Evolutionary conservation across 2,329 filamentous ascomycete species (phyloP), one percentile per base, ranked within the genome.

Genomic region (Fusarium illudens): DNA sequence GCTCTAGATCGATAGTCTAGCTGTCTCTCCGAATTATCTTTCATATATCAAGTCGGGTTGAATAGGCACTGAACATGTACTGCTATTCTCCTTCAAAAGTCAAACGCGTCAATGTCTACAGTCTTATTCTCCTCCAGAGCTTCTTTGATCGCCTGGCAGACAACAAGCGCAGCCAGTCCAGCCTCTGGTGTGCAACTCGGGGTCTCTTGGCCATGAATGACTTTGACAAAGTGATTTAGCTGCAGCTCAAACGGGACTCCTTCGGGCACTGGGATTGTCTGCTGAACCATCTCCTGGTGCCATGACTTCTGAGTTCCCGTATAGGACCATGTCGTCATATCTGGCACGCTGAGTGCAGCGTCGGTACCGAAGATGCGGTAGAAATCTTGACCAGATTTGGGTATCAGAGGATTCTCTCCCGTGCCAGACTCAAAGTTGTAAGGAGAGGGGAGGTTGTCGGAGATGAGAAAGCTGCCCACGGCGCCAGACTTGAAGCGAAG

Each of bases 371-470:
- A 84, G n/a, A 89, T 82, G 1, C 85, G 80, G 60, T 87, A 88
- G 51, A 86, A 83, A 64, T 81, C 82, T 60, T 75, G 75, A 0
- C 72, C 76, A 2, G 77, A 73, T 8, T 75, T 73, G 0, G 85
- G 82, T 50, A 89, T 83, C 1, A 79, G 73, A 0, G 86, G 84
- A 60, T 88, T 89, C 75, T 89, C 87, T 3, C 86, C 86, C 0
- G 87, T 88, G 0, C 84, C 86, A 2, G 80, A 75, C 71, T 89
- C 87, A 50, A 88, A 89, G 59, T 80, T 85, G 71, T 87, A 82
- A 2, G 84, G 83, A 0, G 82, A 84, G 0, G 84, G 81, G 0
- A 81, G 79, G 8, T 81, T 80, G 71, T 89, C 87, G 11, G 81
- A 84, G 3, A 88, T 71, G 3, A 89, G 60, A 67, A 89, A 89